Conservation (phyloP, 75 land plant genomes). For the Cryptomeria japonica region DNA sequence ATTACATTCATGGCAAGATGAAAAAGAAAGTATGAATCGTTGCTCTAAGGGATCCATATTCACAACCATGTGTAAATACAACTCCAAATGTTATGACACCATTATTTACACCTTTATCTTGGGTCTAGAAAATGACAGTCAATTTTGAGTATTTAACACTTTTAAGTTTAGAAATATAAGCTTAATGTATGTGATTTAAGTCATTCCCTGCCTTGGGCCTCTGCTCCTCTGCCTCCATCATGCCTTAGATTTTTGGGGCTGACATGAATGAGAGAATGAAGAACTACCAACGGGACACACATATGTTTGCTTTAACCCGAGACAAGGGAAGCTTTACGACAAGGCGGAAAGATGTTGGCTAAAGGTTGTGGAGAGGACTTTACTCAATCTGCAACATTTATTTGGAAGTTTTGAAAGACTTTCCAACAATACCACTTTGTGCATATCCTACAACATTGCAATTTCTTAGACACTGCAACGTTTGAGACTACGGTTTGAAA, state of each 20-base stretch:
- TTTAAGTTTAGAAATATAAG: no score
- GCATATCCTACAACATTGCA: no score
- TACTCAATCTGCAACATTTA: no score
- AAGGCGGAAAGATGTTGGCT: no score
- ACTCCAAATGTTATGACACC: constrained; percentile 9
- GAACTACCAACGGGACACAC: constrained; percentile 51
- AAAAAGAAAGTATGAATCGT: constrained; percentile 76
- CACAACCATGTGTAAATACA: constrained; percentile 56
- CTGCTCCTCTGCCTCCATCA: constrained; percentile 26
- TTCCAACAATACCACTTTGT: no score
- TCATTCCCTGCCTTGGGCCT: constrained; percentile 63
- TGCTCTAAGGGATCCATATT: constrained; percentile 80
- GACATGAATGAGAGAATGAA: constrained; percentile 60
- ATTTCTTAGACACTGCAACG: no score
- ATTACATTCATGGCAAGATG: constrained; percentile 84
- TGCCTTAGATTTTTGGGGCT: constrained; percentile 66
- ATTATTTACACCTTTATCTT: constrained; percentile 65
- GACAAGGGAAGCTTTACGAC: constrained; percentile 60
- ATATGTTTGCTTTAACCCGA: constrained; percentile 47
- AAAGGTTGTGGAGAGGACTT: no score
- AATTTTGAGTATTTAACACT: no score
- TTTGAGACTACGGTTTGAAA: no score
- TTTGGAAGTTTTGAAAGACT: no score
- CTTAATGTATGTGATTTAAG: no score
- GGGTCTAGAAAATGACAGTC: no score